Conservation (phyloP, 768 basidiomycete species). For the Rhizopogon vulgaris region DNA sequence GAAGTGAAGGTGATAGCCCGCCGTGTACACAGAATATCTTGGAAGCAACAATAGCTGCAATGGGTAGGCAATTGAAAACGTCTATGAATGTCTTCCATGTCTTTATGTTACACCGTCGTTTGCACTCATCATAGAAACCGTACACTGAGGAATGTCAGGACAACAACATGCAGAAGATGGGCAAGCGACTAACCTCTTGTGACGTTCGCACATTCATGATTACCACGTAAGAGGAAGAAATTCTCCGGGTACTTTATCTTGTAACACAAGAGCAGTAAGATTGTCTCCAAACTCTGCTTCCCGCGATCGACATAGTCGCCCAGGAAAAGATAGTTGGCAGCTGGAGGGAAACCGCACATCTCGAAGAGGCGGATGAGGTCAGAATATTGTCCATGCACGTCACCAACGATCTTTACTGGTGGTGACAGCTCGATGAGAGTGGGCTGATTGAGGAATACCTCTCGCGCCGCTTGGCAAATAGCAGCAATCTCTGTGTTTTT, state of each 20-base stretch:
- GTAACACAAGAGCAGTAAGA: slow-evolving; percentile 93
- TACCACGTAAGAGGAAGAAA: slow-evolving; percentile 95
- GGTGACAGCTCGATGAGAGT: slow-evolving; percentile 96
- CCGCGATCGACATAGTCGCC: slow-evolving; percentile 99
- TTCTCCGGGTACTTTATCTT: slow-evolving; percentile 99
- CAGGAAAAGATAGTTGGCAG: slow-evolving; percentile 96
- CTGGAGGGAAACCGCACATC: slow-evolving; percentile 99
- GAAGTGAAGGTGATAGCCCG: slow-evolving; percentile 86
- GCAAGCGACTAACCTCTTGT: slow-evolving; percentile 71
- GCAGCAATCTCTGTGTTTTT: slow-evolving; percentile 95
- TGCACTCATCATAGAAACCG: slow-evolving; percentile 99
- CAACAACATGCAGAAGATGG: slow-evolving; percentile 12
- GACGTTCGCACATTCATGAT: slow-evolving; percentile 99
- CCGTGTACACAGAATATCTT: slow-evolving; percentile 99
- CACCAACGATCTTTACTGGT: slow-evolving; percentile 98
- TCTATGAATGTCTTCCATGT: slow-evolving; percentile 99
- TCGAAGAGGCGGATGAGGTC: slow-evolving; percentile 98
- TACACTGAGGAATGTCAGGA: slow-evolving; percentile 57
- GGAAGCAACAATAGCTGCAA: slow-evolving; percentile 96
- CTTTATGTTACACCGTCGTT: slow-evolving; percentile 98
- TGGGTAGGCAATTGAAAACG: slow-evolving; percentile 98
- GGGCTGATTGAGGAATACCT: slow-evolving; percentile 93
- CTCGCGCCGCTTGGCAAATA: slow-evolving; percentile 92
- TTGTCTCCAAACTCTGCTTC: slow-evolving; percentile 97
- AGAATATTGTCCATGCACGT: slow-evolving; percentile 98